Conservation (phyloP, 2,329 filamentous ascomycete species). For the Colletotrichum sp. region DNA sequence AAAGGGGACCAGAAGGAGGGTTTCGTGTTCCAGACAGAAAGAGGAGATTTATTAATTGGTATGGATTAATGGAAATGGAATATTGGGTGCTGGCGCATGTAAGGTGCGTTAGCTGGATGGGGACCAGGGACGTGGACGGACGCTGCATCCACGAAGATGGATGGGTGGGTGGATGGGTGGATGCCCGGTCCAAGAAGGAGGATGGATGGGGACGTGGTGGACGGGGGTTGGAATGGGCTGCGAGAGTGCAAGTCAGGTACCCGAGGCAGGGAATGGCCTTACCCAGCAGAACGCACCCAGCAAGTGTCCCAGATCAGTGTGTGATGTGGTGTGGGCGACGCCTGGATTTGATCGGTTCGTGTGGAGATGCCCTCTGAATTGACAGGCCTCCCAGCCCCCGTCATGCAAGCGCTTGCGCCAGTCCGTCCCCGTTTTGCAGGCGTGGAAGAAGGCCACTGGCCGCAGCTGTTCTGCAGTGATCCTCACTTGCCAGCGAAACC, state of each 20-base stretch:
- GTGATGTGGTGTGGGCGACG: not conserved
- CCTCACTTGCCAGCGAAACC: not conserved
- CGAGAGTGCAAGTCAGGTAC: slow-evolving; percentile 4
- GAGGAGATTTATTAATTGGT: slow-evolving; percentile 19
- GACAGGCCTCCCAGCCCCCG: not conserved
- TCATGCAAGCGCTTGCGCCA: slow-evolving; percentile 11
- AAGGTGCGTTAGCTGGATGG: not conserved
- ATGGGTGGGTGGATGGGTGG: not conserved
- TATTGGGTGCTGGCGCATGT: slow-evolving; percentile 6
- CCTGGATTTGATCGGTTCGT: slow-evolving; percentile 7
- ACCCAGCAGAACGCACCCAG: not conserved
- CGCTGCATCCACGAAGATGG: not conserved
- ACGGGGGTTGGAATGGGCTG: not conserved
- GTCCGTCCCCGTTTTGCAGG: not conserved
- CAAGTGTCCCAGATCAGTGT: not conserved
- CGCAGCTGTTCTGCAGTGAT: not conserved
- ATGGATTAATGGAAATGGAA: slow-evolving; percentile 9
- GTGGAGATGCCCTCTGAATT: slow-evolving; percentile 5
- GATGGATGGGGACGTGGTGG: not conserved
- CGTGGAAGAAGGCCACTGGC: not conserved
- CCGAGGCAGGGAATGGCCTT: slow-evolving; percentile 2
- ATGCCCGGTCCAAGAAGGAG: not conserved
- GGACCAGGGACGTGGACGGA: not conserved
- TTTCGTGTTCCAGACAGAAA: slow-evolving; percentile 2
- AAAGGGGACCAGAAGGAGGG: not conserved